Evolutionary conservation across 2,329 filamentous ascomycete species (phyloP).

Genomic region (Penicillium psychrosexuale): DNA sequence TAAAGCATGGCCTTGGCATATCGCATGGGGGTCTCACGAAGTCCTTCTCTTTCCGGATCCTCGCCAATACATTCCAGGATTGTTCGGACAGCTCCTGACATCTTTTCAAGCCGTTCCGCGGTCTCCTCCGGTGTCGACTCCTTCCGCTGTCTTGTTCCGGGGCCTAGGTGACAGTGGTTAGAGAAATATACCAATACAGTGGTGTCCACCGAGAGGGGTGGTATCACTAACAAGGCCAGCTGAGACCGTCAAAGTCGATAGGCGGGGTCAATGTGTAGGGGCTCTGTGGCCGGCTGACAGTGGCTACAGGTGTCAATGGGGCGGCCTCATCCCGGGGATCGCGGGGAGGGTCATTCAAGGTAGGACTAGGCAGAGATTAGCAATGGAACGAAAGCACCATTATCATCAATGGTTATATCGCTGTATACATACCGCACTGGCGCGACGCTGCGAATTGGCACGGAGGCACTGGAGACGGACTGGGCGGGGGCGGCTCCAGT

Average conservation of each 20-base stretch:
- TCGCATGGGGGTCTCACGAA: constrained; percentile 69
- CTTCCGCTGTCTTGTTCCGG: constrained; percentile 50
- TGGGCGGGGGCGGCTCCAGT: constrained; percentile 8
- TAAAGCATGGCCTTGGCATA: constrained; percentile 95
- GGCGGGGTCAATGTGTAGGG: constrained; percentile 51
- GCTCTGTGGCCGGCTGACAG: constrained; percentile 49
- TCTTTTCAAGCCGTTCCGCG: constrained; percentile 56
- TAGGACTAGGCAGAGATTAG: constrained; percentile 23
- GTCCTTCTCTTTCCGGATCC: constrained; percentile 62
- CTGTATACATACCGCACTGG: constrained; percentile 26
- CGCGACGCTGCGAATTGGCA: constrained; percentile 16
- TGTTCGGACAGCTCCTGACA: constrained; percentile 61
- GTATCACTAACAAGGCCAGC: constrained; percentile 50
- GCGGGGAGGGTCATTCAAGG: constrained; percentile 50
- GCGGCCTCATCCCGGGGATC: constrained; percentile 53
- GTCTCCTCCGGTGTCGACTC: constrained; percentile 59
- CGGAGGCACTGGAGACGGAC: constrained; percentile 12
- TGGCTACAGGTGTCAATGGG: constrained; percentile 52
- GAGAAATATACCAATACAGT: not conserved
- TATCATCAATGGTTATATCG: not conserved
- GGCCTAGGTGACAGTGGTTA: constrained; percentile 31
- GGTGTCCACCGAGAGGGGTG: not conserved
- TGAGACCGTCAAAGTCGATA: constrained; percentile 52
- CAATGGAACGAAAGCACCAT: not conserved
- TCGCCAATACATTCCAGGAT: constrained; percentile 66